Percentiles rank a stretch among this genome's conserved stretches.
phyloP scores from a whole-genome alignment of 2,329 filamentous ascomycete species.

The Trichoderma aggressivum region DNA sequence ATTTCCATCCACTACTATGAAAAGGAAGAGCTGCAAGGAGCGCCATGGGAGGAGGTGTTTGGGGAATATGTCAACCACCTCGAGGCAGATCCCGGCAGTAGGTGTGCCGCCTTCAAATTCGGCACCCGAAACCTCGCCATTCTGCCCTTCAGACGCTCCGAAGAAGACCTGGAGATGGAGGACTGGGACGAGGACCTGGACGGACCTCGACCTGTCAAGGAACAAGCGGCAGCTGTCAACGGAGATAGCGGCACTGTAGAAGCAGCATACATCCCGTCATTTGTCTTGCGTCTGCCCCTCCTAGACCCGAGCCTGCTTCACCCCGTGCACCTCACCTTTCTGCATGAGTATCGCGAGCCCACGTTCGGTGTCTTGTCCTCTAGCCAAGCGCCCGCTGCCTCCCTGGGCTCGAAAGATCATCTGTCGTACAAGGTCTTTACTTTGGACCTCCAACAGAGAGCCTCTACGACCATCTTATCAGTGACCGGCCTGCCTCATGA shows the following conservation, averaged over 20 bases:
- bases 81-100: conserved; percentile 83
- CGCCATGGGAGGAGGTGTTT: conserved; percentile 76
- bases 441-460: conserved; percentile 86
- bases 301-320: conserved; percentile 85
- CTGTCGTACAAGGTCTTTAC: conserved; percentile 93
- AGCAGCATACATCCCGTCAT: conserved; percentile 82
- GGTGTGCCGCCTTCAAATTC: conserved; percentile 94
- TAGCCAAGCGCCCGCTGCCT: conserved; percentile 66
- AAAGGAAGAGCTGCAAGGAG: conserved; percentile 79
- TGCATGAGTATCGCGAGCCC: conserved; percentile 95
- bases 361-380: conserved; percentile 94
- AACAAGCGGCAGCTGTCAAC: conserved; percentile 34
- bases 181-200: conserved; percentile 85
- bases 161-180: conserved; percentile 86
- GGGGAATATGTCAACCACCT: conserved; percentile 76
- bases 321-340: conserved; percentile 85
- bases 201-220: conserved; percentile 57
- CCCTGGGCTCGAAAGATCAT: conserved; percentile 79
- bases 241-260: conserved; percentile 40
- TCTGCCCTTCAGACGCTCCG: conserved; percentile 81
- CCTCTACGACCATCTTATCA: conserved; percentile 87
- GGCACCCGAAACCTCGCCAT: conserved; percentile 86
- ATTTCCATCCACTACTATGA: conserved; percentile 98
- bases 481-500: conserved; percentile 84
- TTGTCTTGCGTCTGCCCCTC: conserved; percentile 85